Base-by-base conservation (phyloP, 1,139 yeast genomes). In the Candida sp. region DNA sequence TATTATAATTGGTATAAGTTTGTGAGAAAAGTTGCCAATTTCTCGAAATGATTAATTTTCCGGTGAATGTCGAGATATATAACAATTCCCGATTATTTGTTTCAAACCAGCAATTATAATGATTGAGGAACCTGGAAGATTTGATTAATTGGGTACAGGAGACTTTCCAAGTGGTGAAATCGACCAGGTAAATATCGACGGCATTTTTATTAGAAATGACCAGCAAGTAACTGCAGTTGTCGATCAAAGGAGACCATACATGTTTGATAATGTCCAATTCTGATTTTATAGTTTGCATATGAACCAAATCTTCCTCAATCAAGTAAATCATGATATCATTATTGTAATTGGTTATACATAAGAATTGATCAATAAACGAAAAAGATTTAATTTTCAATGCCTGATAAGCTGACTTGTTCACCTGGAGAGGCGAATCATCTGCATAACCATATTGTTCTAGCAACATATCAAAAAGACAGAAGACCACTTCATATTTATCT, bases 331-430 rank as follows among this genome's bases (percentile, higher is more conserved):
- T 48, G 11, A 62, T 45, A 1, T 55, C 54, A 30, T 54, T 43
- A 12, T 51, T 48, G 19, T 46, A 49, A 5, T 46, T 47, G 12
- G 51, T 43, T 21, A 50, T 35, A 4, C 48, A 45, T 25, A 52
- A 39, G 22, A 41, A 27, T 8, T 47, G 38, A 6, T 42, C 48
- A 6, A 55, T 54, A 38, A 72, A 65, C 21, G 58, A 54, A 45
- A 73, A 73, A 36, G 56, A 54, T 37, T 59, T 61, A 9, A 71
- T 53, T 35, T 58, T 61, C 21, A 71, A 50, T n/a, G 56, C 49
- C 32, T 45, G 43, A 41, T 44, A 60, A 30, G 63, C 63, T 2
- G 50, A 46, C 1, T 52, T 42, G 40, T 49, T 53, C 11, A 62
- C 53, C n/a, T 36, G 39, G 38, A 40, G 35, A 2, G 53, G 42